phyloP scores from a whole-genome alignment of 768 basidiomycete species.

The Lactarius vividus region DNA sequence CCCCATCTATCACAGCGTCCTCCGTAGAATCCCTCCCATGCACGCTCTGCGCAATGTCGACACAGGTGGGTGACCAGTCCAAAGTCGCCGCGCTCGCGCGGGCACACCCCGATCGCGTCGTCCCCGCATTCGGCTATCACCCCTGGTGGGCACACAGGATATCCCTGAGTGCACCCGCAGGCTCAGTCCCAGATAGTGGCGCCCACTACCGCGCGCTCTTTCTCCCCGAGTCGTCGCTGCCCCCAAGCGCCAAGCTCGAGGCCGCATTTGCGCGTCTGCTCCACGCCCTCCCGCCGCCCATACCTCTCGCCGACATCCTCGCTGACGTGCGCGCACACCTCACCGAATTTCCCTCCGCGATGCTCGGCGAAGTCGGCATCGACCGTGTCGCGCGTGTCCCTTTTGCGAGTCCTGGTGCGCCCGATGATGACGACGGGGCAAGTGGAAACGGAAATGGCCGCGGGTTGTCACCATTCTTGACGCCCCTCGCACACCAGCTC shows the following conservation, averaged over 20 bases:
- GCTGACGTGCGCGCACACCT: conserved; percentile 59
- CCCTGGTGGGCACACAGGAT: conserved; percentile 92
- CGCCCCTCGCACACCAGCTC: conserved; percentile 79
- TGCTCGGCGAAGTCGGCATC: conserved; percentile 93
- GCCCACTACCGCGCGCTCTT: conserved; percentile 77
- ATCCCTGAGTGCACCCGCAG: conserved; percentile 39
- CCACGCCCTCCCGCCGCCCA: conserved; percentile 68
- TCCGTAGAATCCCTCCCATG: conserved; percentile 57
- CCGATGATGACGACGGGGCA: neutral
- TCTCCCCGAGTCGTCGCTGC: conserved; percentile 37
- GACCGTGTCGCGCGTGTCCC: conserved; percentile 81
- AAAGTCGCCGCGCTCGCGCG: conserved; percentile 65
- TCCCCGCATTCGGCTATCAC: conserved; percentile 93
- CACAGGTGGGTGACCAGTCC: conserved; percentile 60
- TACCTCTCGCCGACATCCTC: conserved; percentile 56
- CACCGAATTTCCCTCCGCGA: conserved; percentile 57
- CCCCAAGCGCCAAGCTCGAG: conserved; percentile 31
- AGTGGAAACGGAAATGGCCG: conserved; percentile 37
- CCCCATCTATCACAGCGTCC: conserved; percentile 47
- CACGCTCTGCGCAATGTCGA: conserved; percentile 83
- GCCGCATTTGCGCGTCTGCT: conserved; percentile 58
- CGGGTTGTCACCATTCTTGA: conserved; percentile 70
- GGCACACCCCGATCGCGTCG: conserved; percentile 59
- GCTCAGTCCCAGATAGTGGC: conserved; percentile 41
- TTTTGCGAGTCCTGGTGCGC: conserved; percentile 36